phyloP scores from a whole-genome alignment of 2,329 filamentous ascomycete species.

The Dothideomycetes sp. region DNA sequence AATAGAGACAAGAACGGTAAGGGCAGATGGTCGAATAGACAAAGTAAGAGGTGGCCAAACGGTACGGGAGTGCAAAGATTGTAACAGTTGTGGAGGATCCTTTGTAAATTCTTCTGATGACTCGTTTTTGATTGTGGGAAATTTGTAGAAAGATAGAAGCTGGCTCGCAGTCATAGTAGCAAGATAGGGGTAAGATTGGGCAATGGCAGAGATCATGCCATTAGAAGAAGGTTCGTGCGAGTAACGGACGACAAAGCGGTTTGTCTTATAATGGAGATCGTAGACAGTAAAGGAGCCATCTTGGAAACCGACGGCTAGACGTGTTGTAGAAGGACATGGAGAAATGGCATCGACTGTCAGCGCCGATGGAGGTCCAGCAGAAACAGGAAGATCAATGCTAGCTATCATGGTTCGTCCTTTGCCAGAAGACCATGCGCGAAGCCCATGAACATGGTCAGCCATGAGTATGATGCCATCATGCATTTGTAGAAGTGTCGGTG shows the following conservation, averaged over 20 bases:
- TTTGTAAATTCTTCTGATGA: constrained; percentile 13
- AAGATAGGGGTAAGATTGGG: constrained; percentile 65
- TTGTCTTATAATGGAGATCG: constrained; percentile 42
- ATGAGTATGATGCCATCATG: constrained; percentile 70
- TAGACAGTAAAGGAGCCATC: constrained; percentile 67
- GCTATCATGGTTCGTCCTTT: constrained; percentile 50
- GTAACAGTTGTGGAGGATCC: constrained; percentile 52
- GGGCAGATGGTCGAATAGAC: constrained; percentile 62
- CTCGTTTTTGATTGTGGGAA: constrained; percentile 32
- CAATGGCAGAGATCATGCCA: constrained; percentile 59
- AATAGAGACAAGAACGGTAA: constrained; percentile 67
- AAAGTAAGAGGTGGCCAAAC: constrained; percentile 69
- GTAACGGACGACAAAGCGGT: constrained; percentile 43
- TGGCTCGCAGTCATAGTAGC: constrained; percentile 69
- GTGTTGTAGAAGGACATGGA: constrained; percentile 17
- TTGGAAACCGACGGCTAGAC: constrained; percentile 58
- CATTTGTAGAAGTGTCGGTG: constrained; percentile 65
- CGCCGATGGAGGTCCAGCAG: constrained; percentile 43
- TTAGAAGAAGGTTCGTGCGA: constrained; percentile 53
- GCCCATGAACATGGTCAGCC: constrained; percentile 57
- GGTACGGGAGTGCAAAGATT: constrained; percentile 72
- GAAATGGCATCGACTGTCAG: constrained; percentile 51
- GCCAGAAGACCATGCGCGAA: constrained; percentile 71
- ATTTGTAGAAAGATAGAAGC: constrained; percentile 66
- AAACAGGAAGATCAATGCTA: constrained; percentile 20